These are phyloP conservation scores for Apiotrichum sp. DNA, from an alignment of 1,284 basidiomycete species.

Conservation along the genomic window DNA sequence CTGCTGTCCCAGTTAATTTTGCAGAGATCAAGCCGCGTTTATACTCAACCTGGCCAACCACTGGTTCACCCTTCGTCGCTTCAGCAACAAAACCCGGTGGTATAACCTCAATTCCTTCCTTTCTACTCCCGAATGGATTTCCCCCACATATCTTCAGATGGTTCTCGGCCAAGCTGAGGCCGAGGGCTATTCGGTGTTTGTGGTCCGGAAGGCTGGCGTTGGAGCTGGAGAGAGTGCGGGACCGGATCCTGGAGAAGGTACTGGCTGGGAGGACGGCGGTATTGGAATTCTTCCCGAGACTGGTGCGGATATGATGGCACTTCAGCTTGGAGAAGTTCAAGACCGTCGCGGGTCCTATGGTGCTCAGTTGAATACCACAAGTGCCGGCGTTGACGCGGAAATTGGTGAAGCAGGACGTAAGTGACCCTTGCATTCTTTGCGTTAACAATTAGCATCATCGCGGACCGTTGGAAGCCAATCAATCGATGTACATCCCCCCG, in stretches of 20 bases:
- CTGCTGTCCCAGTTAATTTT: slow-evolving; percentile 25
- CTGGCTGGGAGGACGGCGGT: slow-evolving; percentile 42
- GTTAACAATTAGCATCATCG: too few species aligned
- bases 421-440: too few species aligned
- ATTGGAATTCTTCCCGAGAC: slow-evolving; percentile 37
- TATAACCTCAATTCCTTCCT: slow-evolving; percentile 85
- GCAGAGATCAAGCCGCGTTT: slow-evolving; percentile 74
- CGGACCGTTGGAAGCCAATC: too few species aligned
- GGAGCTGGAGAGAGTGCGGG: slow-evolving; percentile 12
- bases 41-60: slow-evolving; percentile 81
- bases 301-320: slow-evolving; percentile 38
- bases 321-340: slow-evolving; percentile 37
- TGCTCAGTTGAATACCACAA: neutral
- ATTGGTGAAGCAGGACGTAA: neutral
- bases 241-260: slow-evolving; percentile 22
- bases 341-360: slow-evolving; percentile 21
- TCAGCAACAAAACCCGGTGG: slow-evolving; percentile 61
- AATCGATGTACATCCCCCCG: neutral
- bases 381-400: neutral
- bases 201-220: slow-evolving; percentile 50
- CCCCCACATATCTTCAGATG: slow-evolving; percentile 75
- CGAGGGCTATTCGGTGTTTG: slow-evolving; percentile 88
- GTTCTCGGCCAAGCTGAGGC: slow-evolving; percentile 78
- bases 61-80: slow-evolving; percentile 83
- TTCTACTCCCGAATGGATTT: slow-evolving; percentile 69